Conservation (phyloP, 139 green algal genomes). For the Tetraselmis chui region DNA sequence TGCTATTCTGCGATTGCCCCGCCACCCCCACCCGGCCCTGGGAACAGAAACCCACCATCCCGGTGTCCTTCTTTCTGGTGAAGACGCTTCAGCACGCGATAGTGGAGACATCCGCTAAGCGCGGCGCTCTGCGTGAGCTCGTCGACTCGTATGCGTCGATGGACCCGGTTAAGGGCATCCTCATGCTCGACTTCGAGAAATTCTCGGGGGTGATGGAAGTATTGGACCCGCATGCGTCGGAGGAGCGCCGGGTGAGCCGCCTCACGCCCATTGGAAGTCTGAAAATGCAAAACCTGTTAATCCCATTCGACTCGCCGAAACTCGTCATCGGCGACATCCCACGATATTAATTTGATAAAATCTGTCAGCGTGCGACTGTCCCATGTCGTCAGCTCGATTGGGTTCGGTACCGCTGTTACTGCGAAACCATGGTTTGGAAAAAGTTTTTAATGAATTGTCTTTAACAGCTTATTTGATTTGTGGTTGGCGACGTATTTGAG, state of each 20-base stretch:
- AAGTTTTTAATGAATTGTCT: too few species aligned
- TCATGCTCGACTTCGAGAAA: background rate
- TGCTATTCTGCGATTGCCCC: background rate
- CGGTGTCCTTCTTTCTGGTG: background rate
- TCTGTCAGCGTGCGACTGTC: too few species aligned
- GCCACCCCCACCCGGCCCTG: background rate
- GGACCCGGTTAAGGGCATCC: background rate
- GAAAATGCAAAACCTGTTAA: too few species aligned
- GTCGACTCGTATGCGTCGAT: background rate
- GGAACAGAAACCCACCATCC: background rate
- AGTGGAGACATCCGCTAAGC: background rate
- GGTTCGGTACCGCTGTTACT: too few species aligned
- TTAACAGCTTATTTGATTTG: too few species aligned
- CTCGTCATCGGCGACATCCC: too few species aligned
- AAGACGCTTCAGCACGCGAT: background rate
- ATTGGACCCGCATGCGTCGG: background rate
- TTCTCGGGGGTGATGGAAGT: background rate
- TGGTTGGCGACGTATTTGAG: too few species aligned
- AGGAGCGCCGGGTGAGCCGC: background rate
- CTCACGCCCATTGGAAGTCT: too few species aligned
- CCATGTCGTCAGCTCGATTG: too few species aligned
- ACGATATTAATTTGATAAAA: too few species aligned
- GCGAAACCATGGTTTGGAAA: too few species aligned
- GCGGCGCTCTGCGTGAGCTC: background rate
- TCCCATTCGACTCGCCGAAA: too few species aligned